These are phyloP conservation scores for Dissophora globulifera DNA, from an alignment of 192 early-diverging fungal species.

Conservation along the genomic window DNA sequence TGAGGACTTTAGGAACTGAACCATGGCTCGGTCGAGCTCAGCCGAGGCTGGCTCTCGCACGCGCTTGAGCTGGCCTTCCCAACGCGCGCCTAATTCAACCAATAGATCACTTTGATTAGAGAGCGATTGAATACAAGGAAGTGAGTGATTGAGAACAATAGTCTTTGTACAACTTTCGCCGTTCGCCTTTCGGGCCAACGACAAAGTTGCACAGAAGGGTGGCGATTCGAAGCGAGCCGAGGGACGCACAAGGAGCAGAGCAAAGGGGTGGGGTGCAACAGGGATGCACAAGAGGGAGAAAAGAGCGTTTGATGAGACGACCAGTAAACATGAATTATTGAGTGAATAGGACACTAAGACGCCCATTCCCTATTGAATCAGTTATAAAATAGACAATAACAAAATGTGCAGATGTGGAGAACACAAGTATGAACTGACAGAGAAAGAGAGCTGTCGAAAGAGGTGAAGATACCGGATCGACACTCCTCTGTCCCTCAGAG, in stretches of 20 bases:
- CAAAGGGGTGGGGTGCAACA: background rate
- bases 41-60: slow-evolving; percentile 53
- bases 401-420: slow-evolving; percentile 41
- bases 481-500: too few relatives aligned
- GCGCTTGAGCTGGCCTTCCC: slow-evolving; percentile 52
- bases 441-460: too few relatives aligned
- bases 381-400: too few relatives aligned
- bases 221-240: slow-evolving; percentile 34
- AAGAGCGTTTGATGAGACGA: too few relatives aligned
- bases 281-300: slow-evolving; percentile 2
- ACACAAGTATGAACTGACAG: slow-evolving; percentile 3
- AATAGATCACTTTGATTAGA: background rate
- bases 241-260: slow-evolving; percentile 3
- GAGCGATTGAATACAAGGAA: background rate
- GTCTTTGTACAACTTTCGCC: too few relatives aligned
- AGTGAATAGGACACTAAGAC: slow-evolving; percentile 4
- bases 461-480: too few relatives aligned
- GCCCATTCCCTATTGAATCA: too few relatives aligned
- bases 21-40: slow-evolving; percentile 52
- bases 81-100: slow-evolving; percentile 32
- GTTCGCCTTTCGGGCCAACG: too few relatives aligned
- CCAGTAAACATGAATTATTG: background rate
- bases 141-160: too few relatives aligned
- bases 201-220: too few relatives aligned
- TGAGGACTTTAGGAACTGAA: slow-evolving; percentile 42